Evolutionary conservation across 1,284 basidiomycete species (phyloP), one percentile per base, ranked within the genome.

Genomic region (Dichomitus squalens): DNA sequence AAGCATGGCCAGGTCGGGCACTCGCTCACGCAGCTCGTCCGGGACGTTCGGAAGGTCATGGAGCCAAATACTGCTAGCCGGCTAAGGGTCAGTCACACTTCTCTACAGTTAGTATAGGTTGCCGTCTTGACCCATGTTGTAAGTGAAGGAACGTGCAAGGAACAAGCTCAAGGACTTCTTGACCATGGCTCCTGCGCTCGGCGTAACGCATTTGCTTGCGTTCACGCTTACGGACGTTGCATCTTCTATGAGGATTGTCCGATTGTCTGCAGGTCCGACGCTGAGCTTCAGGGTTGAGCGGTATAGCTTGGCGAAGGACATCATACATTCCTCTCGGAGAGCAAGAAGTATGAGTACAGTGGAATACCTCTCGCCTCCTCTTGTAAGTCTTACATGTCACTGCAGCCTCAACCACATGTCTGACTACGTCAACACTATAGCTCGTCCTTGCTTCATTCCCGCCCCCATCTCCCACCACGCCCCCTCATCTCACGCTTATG

Each of bases 41-140:
- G 90, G 52, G 97, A 99, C 75, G 79, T 98, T 68, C 82, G 97
- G 66, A 92, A 93, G 73, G 90, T 97, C 60, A 95, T 99, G 93
- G 97, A 99, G 74, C 97, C 97, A 58, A 95, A 98, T 73, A 99
- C 97, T 20, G 97, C 96, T 6, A 90, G 88, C 59, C 83, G 96
- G 49, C 82, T 99, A 18, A 87, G 79, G 76, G 94, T 95, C 66
- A 63, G 85, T 78, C 9, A 23, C 14, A 18, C 39, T 7, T 34
- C 0, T 21, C 21, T 2, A 2, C 18, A 25, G 6, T 23, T 29
- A 16, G n/a, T 20, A 25, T 44, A 16, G 31, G 36, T 27, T 34
- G 2, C 18, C 18, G 12, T 46, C 31, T 68, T 63, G 61, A 57
- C 55, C 43, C 48, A 59, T 47, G 52, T 44, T 66, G 68, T 66